Percentiles rank a stretch among this genome's conserved stretches.
These are phyloP conservation scores for Tolypocladium endophyticum DNA, from an alignment of 2,329 filamentous ascomycete species.

Conservation along the genomic window DNA sequence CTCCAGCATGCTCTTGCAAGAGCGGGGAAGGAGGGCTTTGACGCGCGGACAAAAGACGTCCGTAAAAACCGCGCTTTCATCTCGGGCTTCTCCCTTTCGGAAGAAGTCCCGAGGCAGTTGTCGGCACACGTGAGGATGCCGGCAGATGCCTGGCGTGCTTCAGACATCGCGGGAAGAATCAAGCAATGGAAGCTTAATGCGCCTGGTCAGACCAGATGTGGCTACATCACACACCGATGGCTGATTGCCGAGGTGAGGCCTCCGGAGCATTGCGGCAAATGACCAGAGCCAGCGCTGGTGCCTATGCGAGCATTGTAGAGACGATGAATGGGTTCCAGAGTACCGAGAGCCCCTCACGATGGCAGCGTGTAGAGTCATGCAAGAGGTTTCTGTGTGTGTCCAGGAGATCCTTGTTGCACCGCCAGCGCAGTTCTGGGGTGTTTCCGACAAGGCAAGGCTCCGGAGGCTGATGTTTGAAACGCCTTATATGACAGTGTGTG, in stretches of 20 bases:
- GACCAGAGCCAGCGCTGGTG: slow-evolving; percentile 6
- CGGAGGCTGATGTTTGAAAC: slow-evolving; percentile 21
- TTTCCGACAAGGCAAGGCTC: slow-evolving; percentile 34
- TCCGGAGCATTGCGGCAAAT: slow-evolving; percentile 22
- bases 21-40: slow-evolving; percentile 50
- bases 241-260: slow-evolving; percentile 29
- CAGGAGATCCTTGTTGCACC: slow-evolving; percentile 26
- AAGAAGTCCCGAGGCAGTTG: slow-evolving; percentile 32
- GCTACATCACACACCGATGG: slow-evolving; percentile 33
- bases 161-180: slow-evolving; percentile 27
- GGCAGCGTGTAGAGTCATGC: slow-evolving; percentile 24
- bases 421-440: slow-evolving; percentile 17
- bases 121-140: slow-evolving; percentile 15
- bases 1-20: slow-evolving; percentile 35
- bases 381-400: slow-evolving; percentile 35
- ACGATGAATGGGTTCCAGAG: slow-evolving; percentile 17
- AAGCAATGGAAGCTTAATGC: slow-evolving; percentile 42
- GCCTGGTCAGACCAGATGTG: slow-evolving; percentile 41
- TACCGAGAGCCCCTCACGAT: slow-evolving; percentile 31
- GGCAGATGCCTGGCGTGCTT: slow-evolving; percentile 38
- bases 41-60: slow-evolving; percentile 88
- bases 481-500: slow-evolving; percentile 35
- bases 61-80: slow-evolving; percentile 76
- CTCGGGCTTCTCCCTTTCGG: slow-evolving; percentile 32
- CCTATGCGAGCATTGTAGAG: neutral